phyloP scores from a whole-genome alignment of 192 early-diverging fungal genomes.

The Coemansia sp. region DNA sequence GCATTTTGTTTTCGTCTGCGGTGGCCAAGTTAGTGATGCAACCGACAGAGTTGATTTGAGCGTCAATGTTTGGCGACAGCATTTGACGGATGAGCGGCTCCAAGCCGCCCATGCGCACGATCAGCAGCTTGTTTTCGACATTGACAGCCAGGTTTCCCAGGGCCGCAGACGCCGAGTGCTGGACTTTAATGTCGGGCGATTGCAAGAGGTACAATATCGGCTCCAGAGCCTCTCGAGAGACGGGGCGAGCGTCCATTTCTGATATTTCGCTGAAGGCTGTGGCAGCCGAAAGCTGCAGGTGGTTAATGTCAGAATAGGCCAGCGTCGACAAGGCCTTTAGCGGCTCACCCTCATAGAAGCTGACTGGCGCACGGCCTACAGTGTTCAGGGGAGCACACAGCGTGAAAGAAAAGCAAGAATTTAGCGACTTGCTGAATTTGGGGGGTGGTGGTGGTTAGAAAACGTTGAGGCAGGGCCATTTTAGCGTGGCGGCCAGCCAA shows the following conservation, averaged over 20 bases:
- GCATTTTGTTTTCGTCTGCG: conserved; percentile 82
- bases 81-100: conserved; percentile 84
- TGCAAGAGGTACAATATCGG: conserved; percentile 80
- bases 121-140: conserved; percentile 81
- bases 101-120: conserved; percentile 79
- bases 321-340: conserved; percentile 77
- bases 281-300: conserved; percentile 81
- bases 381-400: background rate
- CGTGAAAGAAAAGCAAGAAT: background rate
- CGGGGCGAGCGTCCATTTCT: conserved; percentile 76
- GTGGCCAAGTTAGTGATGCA: conserved; percentile 93
- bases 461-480: background rate
- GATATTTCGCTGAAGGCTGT: conserved; percentile 88
- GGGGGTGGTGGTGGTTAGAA: background rate
- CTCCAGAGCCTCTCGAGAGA: conserved; percentile 71
- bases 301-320: conserved; percentile 80
- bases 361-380: conserved; percentile 70
- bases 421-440: conserved; percentile 1
- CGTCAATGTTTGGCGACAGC: conserved; percentile 80
- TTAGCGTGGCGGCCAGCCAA: background rate
- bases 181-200: conserved; percentile 79
- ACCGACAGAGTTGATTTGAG: conserved; percentile 92
- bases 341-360: conserved; percentile 81
- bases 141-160: conserved; percentile 76
- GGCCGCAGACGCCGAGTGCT: conserved; percentile 80